Evolutionary conservation across 2,329 filamentous ascomycete species (phyloP), one percentile per base, ranked within the genome.

Genomic region (Furcasterigmium furcatum): DNA sequence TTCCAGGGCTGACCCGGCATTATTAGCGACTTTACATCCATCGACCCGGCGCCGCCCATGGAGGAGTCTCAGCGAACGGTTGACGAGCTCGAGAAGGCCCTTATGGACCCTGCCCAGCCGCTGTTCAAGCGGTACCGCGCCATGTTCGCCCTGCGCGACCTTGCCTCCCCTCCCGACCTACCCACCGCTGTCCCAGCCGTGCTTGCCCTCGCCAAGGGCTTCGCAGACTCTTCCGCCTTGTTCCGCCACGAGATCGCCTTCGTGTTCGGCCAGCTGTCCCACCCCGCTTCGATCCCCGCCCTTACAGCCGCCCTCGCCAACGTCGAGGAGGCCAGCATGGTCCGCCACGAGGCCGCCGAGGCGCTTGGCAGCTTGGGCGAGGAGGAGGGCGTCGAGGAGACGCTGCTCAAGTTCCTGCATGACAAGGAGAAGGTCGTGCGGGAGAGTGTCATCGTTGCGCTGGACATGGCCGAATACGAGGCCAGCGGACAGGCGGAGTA

Each of bases 171-270:
- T 14, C 91, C 92, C 9, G 87, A 95, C 61, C 83, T 95, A 36
- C 88, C 91, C 2, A 96, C 91, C 2, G 91, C 92, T 7, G 80
- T 90, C 14, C 86, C 88, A n/a, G 92, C 94, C 16, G 80, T 99
- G 44, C 79, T 86, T 38, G 88, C 91, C 10, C 80, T 99, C 39
- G 90, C 94, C 38, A 85, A 84, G 61, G 94, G 94, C 14, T 84
- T 99, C 57, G 75, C 76, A 25, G 94, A 99, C 64, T 76, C 84
- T 16, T 96, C 91, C 41, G 91, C 91, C 5, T 82, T 99, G 8
- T 97, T 99, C 78, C 85, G 94, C 55, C 94, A 99, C 71, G 94
- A 99, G 65, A 91, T 99, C 54, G 94, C 94, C 13, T 99, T 99
- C 64, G 94, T 99, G 13, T 99, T 99, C 57, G 94, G 94, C 45